phyloP scores from a whole-genome alignment of 2,329 filamentous ascomycete species.

The Chrysoporthe cubensis region DNA sequence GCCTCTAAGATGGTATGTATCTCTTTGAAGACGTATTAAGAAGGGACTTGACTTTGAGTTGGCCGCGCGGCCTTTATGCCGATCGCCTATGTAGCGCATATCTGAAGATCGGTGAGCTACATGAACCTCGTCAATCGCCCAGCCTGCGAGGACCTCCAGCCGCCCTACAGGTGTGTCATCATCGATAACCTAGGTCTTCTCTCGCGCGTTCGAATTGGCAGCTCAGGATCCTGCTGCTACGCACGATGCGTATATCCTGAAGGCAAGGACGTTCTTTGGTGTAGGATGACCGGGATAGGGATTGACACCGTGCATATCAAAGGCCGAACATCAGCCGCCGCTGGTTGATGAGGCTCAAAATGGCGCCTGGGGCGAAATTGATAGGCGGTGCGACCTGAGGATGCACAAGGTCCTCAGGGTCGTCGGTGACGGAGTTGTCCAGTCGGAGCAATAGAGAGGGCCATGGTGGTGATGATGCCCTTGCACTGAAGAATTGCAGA shows the following conservation, averaged over 20 bases:
- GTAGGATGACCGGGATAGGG: not conserved
- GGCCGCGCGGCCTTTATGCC: not conserved
- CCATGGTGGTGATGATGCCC: not conserved
- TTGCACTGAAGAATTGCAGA: slow-evolving; percentile 17
- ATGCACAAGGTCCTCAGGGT: not conserved
- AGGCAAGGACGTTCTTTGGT: not conserved
- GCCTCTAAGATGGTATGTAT: not conserved
- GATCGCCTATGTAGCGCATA: slow-evolving; percentile 1
- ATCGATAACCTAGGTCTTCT: not conserved
- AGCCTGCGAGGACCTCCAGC: not conserved
- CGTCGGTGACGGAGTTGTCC: too few relatives aligned
- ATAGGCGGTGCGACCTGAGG: not conserved
- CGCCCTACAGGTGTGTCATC: not conserved
- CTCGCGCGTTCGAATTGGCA: not conserved
- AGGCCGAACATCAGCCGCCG: slow-evolving; percentile 14
- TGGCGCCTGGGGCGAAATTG: not conserved
- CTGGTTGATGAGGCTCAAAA: slow-evolving; percentile 16
- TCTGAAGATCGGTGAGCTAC: not conserved
- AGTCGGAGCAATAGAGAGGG: not conserved
- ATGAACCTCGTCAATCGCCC: not conserved
- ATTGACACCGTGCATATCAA: not conserved
- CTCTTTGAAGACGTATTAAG: slow-evolving; percentile 2
- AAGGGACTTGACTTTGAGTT: not conserved
- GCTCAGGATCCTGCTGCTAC: too few relatives aligned
- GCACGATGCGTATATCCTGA: not conserved